These are phyloP conservation scores for Colletotrichum sublineola DNA, from an alignment of 2,329 filamentous ascomycete species.

Conservation along the genomic window DNA sequence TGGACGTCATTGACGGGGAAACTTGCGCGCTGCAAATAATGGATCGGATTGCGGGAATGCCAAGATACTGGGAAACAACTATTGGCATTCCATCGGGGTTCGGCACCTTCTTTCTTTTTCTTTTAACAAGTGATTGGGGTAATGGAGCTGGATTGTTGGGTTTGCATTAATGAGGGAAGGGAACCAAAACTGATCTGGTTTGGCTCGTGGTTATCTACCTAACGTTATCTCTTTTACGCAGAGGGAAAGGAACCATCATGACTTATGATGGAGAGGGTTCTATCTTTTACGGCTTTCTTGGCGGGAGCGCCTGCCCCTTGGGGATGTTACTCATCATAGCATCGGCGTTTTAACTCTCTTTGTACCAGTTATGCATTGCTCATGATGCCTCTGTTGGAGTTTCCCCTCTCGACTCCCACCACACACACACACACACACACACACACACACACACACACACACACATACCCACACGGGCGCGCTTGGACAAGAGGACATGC, in stretches of 20 bases:
- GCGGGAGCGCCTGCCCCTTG: constrained; percentile 26
- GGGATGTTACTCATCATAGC: constrained; percentile 40
- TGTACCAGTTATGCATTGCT: constrained; percentile 1
- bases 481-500: not conserved
- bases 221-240: not conserved
- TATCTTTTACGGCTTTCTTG: constrained; percentile 27
- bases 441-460: too few relatives aligned
- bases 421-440: not conserved
- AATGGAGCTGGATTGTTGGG: not conserved
- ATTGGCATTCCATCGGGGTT: not conserved
- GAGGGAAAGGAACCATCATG: constrained; percentile 34
- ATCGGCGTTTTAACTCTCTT: constrained; percentile 38
- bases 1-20: too few relatives aligned
- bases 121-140: not conserved
- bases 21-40: not conserved
- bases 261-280: constrained; percentile 32
- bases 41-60: not conserved
- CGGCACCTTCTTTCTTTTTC: not conserved
- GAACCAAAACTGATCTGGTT: constrained; percentile 13
- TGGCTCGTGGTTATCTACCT: constrained; percentile 9
- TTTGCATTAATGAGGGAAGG: constrained; percentile 20
- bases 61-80: not conserved
- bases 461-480: not conserved
- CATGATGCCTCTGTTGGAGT: not conserved
- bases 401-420: not conserved